Conservation (phyloP, 257 asterid genomes). For the Schizonepeta tenuifolia region DNA sequence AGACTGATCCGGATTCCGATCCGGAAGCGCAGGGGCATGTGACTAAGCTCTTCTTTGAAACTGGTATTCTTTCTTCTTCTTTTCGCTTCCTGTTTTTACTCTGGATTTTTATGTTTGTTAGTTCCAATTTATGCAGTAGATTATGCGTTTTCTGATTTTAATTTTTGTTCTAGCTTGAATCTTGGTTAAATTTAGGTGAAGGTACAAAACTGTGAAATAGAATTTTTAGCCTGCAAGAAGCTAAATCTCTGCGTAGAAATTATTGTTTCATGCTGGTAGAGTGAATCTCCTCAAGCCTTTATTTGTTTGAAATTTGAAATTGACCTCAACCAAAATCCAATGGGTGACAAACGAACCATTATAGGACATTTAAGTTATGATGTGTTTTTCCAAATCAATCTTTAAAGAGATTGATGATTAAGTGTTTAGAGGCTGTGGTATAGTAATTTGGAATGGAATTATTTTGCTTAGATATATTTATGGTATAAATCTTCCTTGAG, state of each 20-base stretch:
- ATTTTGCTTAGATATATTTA: background rate
- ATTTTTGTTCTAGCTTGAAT: background rate
- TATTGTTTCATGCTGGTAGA: background rate
- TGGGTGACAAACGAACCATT: background rate
- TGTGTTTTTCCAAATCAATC: background rate
- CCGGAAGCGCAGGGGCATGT: conserved; percentile 54
- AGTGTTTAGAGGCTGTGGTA: background rate
- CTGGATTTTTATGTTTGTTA: background rate
- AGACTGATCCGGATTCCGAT: conserved; percentile 67
- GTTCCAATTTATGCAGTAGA: background rate
- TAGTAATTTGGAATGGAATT: background rate
- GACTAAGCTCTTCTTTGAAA: conserved; percentile 38
- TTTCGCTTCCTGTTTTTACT: background rate
- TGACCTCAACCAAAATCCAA: background rate
- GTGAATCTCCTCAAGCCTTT: background rate
- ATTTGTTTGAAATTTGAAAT: background rate
- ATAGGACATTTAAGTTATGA: background rate
- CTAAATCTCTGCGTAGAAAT: background rate
- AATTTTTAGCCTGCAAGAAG: conserved; percentile 12
- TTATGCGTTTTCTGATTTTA: background rate
- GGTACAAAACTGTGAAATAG: background rate
- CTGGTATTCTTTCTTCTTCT: conserved; percentile 41
- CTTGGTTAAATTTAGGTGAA: background rate
- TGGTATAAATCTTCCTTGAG: background rate
- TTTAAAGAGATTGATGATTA: background rate